These are phyloP conservation scores for Stenogyne calaminthoides DNA, from an alignment of 305 asterid genomes.

Conservation along the genomic window DNA sequence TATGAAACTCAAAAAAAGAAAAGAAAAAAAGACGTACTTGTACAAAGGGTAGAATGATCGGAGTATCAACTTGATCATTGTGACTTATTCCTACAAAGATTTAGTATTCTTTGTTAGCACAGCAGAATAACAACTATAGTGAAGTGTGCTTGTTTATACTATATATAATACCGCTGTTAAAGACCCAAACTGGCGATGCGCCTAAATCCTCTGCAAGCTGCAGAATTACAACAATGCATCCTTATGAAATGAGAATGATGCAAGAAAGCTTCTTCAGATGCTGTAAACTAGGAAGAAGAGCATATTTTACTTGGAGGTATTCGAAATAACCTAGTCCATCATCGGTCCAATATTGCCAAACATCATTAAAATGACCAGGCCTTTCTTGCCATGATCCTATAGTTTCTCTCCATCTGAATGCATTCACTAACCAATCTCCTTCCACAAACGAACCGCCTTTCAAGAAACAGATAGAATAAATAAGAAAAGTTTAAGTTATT, in stretches of 20 bases:
- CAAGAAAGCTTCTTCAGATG: background rate
- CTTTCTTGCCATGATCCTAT: slow-evolving; percentile 87
- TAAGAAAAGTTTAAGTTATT: background rate
- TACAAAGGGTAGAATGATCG: slow-evolving; percentile 66
- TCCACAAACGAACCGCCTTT: slow-evolving; percentile 91
- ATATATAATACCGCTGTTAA: slow-evolving; percentile 67
- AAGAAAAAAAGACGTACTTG: slow-evolving; percentile 49
- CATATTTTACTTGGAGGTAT: slow-evolving; percentile 68
- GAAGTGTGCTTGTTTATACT: background rate
- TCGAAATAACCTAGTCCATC: slow-evolving; percentile 91
- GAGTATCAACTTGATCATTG: slow-evolving; percentile 73
- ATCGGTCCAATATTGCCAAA: slow-evolving; percentile 92
- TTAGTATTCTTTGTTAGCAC: background rate
- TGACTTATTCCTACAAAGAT: slow-evolving; percentile 69
- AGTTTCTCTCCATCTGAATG: slow-evolving; percentile 88
- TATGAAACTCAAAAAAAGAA: background rate
- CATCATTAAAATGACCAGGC: slow-evolving; percentile 89
- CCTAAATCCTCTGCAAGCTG: slow-evolving; percentile 98
- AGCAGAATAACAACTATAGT: background rate
- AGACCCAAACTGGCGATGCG: slow-evolving; percentile 88
- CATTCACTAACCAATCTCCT: slow-evolving; percentile 73
- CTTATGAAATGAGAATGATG: slow-evolving; percentile 16
- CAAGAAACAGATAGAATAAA: background rate
- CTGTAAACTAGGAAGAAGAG: background rate
- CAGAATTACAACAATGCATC: slow-evolving; percentile 20